A percentile compares a stretch with the other conserved stretches of the same genome.
phyloP scores from a whole-genome alignment of 2,329 filamentous ascomycete species.

The Colletotrichum viniferum region DNA sequence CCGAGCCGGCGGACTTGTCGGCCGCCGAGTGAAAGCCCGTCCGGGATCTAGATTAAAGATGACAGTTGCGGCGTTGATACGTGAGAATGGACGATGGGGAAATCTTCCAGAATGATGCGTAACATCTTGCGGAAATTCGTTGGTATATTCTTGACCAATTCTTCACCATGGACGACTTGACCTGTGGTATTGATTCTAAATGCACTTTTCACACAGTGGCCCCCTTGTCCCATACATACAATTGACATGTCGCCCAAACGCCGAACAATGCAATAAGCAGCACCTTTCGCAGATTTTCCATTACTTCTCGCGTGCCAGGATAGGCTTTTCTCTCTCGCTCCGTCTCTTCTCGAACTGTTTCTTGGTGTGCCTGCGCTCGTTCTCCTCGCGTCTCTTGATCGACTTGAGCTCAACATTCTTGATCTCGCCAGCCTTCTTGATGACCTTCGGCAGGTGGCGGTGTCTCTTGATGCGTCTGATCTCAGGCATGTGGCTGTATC shows the following conservation, averaged over 20 bases:
- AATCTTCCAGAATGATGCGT: background rate
- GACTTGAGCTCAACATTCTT: conserved; percentile 87
- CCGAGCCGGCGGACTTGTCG: conserved; percentile 6
- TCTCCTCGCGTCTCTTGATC: conserved; percentile 91
- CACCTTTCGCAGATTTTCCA: background rate
- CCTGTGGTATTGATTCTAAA: conserved; percentile 2
- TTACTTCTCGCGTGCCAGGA: conserved; percentile 70
- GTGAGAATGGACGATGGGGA: background rate
- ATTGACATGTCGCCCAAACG: conserved; percentile 16
- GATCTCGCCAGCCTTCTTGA: conserved; percentile 96
- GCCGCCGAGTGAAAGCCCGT: background rate
- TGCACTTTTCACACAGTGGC: conserved; percentile 16
- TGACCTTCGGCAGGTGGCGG: conserved; percentile 86
- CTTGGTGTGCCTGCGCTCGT: conserved; percentile 88
- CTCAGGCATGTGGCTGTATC: conserved; percentile 96
- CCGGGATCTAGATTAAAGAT: background rate
- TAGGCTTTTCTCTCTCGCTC: conserved; percentile 91
- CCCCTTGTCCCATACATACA: conserved; percentile 2
- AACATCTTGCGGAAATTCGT: background rate
- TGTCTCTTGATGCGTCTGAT: conserved; percentile 89
- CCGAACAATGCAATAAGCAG: conserved; percentile 22
- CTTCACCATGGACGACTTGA: background rate
- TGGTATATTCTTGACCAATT: background rate
- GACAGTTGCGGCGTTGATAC: background rate
- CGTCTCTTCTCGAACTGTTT: conserved; percentile 77